Base-by-base conservation (phyloP, 1,284 basidiomycete species). In the Gomphus bonarii region DNA sequence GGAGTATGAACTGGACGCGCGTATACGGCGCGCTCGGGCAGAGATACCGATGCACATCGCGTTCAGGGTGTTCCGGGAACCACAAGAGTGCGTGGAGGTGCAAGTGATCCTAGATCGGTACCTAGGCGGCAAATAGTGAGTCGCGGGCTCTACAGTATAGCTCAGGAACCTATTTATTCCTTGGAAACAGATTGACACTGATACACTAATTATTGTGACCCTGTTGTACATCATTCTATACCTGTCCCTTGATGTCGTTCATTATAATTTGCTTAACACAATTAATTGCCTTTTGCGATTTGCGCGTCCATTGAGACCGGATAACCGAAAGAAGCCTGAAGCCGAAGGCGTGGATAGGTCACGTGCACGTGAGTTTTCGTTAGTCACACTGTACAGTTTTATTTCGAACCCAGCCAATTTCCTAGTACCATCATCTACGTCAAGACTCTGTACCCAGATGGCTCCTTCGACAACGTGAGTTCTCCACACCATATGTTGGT, bases 381-480 rank as follows among this genome's bases (percentile, higher is more conserved):
- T 55, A 28, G 54, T 55, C 54, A 55, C n/a, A 25, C 38, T 55
- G 54, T 55, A 55, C 28, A 55, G 54, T 55, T 33, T 16, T 22
- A 1, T 25, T 55, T 55, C 44, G 52, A 58, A 40, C 57, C 43
- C 59, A 35, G 55, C 55, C 51, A 47, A 42, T 55, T 55, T 33
- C 44, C 52, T 54, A 52, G 52, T 55, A 16, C n/a, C 54, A 46
- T 36, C 44, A 22, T 20, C 20, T 14, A 54, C 75, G 69, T 77
- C 77, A 78, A 79, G 74, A 75, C 59, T 43, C 59, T n/a, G n/a
- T n/a, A n/a, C 18, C 71, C 60, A 67, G 70, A 85, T 84, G 82
- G 78, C 82, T 65, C 77, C 80, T 65, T 80, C 82, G 66, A 84
- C 82, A 65, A 83, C 82, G 82, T 84, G 73, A 66, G 82, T 81